These are phyloP conservation scores for Cryptococcus jaspeensis DNA, from an alignment of 1,284 basidiomycete species.

Conservation along the genomic window DNA sequence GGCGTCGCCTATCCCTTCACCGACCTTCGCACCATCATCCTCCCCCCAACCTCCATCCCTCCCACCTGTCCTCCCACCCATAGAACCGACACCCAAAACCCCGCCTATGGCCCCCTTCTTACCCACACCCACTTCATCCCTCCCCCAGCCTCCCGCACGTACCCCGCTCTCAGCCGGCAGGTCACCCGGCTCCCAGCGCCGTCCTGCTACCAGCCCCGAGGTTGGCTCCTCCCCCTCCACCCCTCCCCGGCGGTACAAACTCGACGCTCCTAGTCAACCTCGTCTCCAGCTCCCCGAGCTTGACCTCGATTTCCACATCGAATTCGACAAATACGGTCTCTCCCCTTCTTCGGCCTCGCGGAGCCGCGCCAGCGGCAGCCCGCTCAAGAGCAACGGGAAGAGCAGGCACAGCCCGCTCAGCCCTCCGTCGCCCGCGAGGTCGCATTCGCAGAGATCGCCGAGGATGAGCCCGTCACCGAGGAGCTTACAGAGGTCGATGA, in stretches of 20 bases:
- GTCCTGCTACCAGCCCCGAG: slow-evolving; percentile 1
- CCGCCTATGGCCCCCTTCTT: no score
- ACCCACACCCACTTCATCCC: no score
- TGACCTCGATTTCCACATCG: slow-evolving; percentile 44
- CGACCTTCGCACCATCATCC: no score
- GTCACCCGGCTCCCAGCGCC: slow-evolving; percentile 17
- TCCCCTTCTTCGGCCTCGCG: slow-evolving; percentile 23
- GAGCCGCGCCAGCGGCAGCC: slow-evolving; percentile 4
- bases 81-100: no score
- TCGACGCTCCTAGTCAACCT: slow-evolving; percentile 9
- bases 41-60: slow-evolving; percentile 19
- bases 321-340: slow-evolving; percentile 34
- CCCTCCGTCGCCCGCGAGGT: slow-evolving; percentile 16
- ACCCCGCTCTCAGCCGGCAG: not conserved
- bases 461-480: slow-evolving; percentile 6
- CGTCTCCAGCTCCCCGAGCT: slow-evolving; percentile 47
- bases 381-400: slow-evolving; percentile 1
- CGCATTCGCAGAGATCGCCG: slow-evolving; percentile 15
- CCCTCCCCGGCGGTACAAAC: slow-evolving; percentile 3
- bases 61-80: not conserved
- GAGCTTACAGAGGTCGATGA: slow-evolving; percentile 7
- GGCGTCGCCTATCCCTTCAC: not conserved
- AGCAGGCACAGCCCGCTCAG: slow-evolving; percentile 1
- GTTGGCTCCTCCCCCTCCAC: slow-evolving; percentile 13
- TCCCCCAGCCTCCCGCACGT: not conserved